Percentiles rank a stretch among this genome's conserved stretches.
Conservation (phyloP, 768 basidiomycete genomes). For the Mycena pura region DNA sequence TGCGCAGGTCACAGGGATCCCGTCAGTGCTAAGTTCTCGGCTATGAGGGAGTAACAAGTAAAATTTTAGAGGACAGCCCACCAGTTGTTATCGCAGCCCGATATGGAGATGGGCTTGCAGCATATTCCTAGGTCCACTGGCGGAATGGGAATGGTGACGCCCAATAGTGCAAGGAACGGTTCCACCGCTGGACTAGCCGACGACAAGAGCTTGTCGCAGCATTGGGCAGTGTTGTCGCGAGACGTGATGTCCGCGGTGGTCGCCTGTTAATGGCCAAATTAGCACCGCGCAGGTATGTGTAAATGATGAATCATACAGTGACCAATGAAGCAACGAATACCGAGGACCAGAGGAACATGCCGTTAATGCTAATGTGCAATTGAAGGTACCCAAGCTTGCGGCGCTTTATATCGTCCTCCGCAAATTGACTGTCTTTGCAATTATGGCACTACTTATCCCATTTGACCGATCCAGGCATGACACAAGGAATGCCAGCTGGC, state of each 20-base stretch:
- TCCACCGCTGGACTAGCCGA: slow-evolving; percentile 2
- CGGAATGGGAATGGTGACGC: slow-evolving; percentile 2
- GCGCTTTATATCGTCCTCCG: background rate
- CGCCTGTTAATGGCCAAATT: background rate
- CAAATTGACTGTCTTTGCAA: background rate
- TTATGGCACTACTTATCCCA: background rate
- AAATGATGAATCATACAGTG: background rate
- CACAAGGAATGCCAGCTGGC: slow-evolving; percentile 1
- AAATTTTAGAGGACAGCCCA: background rate
- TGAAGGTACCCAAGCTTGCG: background rate
- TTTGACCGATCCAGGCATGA: background rate
- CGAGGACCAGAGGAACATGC: background rate
- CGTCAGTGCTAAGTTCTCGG: background rate
- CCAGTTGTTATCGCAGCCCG: slow-evolving; percentile 6
- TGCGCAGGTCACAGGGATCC: slow-evolving; percentile 2
- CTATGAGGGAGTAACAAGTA: background rate
- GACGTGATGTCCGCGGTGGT: background rate
- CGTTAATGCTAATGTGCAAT: background rate
- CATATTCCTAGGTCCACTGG: slow-evolving; percentile 5
- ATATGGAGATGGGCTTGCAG: slow-evolving; percentile 4
- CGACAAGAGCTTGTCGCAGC: slow-evolving; percentile 6
- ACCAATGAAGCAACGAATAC: slow-evolving; percentile 3
- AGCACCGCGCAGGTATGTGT: background rate
- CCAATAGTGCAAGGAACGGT: slow-evolving; percentile 5
- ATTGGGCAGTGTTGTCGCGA: background rate